Percentiles rank a stretch among this genome's conserved stretches.
phyloP scores from a whole-genome alignment of 164 flowering plant species.

The Aristolochia contorta region DNA sequence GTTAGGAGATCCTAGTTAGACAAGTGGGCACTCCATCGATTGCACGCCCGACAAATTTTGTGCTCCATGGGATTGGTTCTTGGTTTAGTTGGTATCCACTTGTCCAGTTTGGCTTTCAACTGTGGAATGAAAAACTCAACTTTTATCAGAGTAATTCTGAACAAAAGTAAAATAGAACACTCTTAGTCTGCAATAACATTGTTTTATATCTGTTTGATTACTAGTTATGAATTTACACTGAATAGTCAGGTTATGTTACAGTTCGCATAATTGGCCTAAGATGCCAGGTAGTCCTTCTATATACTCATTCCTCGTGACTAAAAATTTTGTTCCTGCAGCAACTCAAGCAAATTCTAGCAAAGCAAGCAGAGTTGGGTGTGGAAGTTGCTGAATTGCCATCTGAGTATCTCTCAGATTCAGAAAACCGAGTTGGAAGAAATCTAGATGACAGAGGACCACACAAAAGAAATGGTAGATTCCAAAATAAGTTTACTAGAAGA shows the following conservation, averaged over 20 bases:
- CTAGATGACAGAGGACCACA: slow-evolving; percentile 13
- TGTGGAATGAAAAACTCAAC: too few species aligned
- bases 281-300: not conserved
- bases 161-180: too few species aligned
- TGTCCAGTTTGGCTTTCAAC: too few species aligned
- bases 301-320: not conserved
- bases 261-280: not conserved
- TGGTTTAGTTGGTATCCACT: too few species aligned
- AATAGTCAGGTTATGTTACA: not conserved
- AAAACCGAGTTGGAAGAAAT: slow-evolving; percentile 17
- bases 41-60: too few species aligned
- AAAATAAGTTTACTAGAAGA: slow-evolving; percentile 39
- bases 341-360: slow-evolving; percentile 77
- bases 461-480: slow-evolving; percentile 30
- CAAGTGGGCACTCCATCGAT: too few species aligned
- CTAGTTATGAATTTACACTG: too few species aligned
- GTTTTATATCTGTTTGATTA: too few species aligned
- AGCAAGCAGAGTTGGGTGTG: slow-evolving; percentile 86
- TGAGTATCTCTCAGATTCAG: slow-evolving; percentile 48
- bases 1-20: too few species aligned
- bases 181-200: too few species aligned
- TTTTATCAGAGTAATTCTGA: too few species aligned
- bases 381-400: slow-evolving; percentile 90
- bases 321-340: slow-evolving; percentile 39
- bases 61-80: too few species aligned